Conservation (phyloP, 2,329 filamentous ascomycete species). For the Aspergillus sp. region DNA sequence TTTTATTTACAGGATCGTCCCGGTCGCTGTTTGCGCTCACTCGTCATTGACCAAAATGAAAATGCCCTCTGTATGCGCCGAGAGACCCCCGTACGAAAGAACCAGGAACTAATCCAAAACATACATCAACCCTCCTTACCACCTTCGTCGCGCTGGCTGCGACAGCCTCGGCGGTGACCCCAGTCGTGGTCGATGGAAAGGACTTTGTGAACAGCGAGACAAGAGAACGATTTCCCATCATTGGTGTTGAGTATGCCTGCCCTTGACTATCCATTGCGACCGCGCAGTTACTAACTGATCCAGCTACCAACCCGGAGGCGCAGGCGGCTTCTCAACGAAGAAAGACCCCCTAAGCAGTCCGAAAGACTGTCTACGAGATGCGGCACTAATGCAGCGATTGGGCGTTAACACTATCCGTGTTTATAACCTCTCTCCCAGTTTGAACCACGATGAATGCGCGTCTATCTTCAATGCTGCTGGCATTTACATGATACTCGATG, state of each 20-base stretch:
- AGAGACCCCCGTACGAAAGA: too few relatives aligned
- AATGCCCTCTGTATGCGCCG: too few relatives aligned
- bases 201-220: constrained; percentile 56
- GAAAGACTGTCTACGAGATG: constrained; percentile 56
- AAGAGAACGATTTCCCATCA: constrained; percentile 54
- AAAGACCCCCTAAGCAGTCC: constrained; percentile 53
- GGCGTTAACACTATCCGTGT: constrained; percentile 60
- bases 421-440: constrained; percentile 55
- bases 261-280: not conserved
- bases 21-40: not conserved
- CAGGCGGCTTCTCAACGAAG: constrained; percentile 49
- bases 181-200: constrained; percentile 51
- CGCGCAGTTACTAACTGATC: constrained; percentile 9
- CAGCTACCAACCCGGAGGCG: constrained; percentile 58
- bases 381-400: constrained; percentile 56
- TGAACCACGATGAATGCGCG: constrained; percentile 56
- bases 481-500: constrained; percentile 61
- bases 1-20: not conserved
- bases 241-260: constrained; percentile 51
- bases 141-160: constrained; percentile 38
- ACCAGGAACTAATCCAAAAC: not conserved
- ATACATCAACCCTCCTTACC: constrained; percentile 32
- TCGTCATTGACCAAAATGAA: too few relatives aligned
- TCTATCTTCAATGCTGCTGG: constrained; percentile 60
- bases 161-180: constrained; percentile 47